phyloP scores from a whole-genome alignment of 352 stramenopile species.

The Pythium sp. region DNA sequence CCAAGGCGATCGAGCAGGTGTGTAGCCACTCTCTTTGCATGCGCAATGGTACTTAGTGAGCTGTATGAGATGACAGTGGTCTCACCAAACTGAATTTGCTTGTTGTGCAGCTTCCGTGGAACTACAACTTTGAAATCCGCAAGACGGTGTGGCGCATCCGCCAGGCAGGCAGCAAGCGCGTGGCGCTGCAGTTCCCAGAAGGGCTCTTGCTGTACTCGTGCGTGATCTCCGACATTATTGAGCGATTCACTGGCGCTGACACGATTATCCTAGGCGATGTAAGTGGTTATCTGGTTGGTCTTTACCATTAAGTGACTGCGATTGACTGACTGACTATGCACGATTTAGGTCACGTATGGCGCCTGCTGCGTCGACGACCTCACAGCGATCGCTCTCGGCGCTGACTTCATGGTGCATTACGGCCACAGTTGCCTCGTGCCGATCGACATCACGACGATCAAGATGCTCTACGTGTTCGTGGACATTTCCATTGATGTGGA shows the following conservation, averaged over 20 bases:
- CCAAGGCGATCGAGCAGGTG: slow-evolving; percentile 89
- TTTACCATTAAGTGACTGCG: neutral
- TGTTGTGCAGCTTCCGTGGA: slow-evolving; percentile 84
- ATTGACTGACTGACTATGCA: neutral
- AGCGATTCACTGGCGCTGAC: slow-evolving; percentile 90
- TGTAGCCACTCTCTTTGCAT: neutral
- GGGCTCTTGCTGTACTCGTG: slow-evolving; percentile 97
- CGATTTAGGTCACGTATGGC: slow-evolving; percentile 92
- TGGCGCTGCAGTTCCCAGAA: slow-evolving; percentile 99
- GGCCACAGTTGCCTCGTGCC: slow-evolving; percentile 99
- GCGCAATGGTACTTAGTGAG: no score
- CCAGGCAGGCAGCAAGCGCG: slow-evolving; percentile 82
- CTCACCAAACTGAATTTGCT: neutral
- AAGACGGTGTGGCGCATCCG: slow-evolving; percentile 98
- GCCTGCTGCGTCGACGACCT: slow-evolving; percentile 99
- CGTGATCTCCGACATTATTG: slow-evolving; percentile 97
- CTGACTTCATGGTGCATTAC: slow-evolving; percentile 99
- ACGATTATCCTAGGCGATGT: slow-evolving; percentile 98
- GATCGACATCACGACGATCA: slow-evolving; percentile 94
- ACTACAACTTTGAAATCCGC: slow-evolving; percentile 99
- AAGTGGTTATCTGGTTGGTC: slow-evolving; percentile 16
- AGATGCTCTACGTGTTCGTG: slow-evolving; percentile 99
- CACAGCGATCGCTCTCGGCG: slow-evolving; percentile 92
- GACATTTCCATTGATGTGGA: slow-evolving; percentile 98
- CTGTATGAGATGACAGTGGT: neutral